phyloP scores from a whole-genome alignment of 768 basidiomycete species.

The Symmetrospora coprosmae region DNA sequence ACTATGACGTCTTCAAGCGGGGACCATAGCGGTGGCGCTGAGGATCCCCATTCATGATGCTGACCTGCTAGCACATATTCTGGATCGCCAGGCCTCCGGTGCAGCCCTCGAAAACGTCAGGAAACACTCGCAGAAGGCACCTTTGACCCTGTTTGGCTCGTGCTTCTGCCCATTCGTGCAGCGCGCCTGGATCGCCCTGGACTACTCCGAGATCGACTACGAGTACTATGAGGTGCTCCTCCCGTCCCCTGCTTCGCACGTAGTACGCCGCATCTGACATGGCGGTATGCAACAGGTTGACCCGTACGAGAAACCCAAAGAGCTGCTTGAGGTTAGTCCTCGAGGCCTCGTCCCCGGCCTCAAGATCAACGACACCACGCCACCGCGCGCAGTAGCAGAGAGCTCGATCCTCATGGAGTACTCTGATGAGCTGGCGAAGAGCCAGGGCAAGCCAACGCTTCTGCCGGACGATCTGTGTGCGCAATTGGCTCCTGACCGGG shows the following conservation, averaged over 20 bases:
- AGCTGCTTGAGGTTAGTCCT: conserved; percentile 65
- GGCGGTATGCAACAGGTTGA: conserved; percentile 43
- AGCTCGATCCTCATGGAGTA: conserved; percentile 60
- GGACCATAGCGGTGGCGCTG: too few species aligned
- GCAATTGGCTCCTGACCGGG: background rate
- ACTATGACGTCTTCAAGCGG: too few species aligned
- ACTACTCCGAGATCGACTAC: conserved; percentile 58
- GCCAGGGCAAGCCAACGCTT: conserved; percentile 27
- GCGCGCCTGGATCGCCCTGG: conserved; percentile 63
- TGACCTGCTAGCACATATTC: background rate
- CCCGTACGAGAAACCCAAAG: conserved; percentile 41
- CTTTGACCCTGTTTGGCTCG: conserved; percentile 8
- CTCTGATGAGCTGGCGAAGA: conserved; percentile 51
- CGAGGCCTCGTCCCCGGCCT: conserved; percentile 65
- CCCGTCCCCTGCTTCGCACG: background rate
- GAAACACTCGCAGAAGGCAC: background rate
- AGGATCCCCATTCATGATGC: background rate
- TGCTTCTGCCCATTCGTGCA: conserved; percentile 50
- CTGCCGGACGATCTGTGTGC: conserved; percentile 14
- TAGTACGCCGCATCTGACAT: conserved; percentile 37
- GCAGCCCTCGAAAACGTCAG: conserved; percentile 9
- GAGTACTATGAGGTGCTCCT: conserved; percentile 56
- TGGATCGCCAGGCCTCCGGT: background rate
- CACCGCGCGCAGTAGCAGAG: conserved; percentile 51
- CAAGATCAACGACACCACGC: conserved; percentile 36